Conservation (phyloP, 1,284 basidiomycete genomes). For the Anthracocystis panici-leucophaei region DNA sequence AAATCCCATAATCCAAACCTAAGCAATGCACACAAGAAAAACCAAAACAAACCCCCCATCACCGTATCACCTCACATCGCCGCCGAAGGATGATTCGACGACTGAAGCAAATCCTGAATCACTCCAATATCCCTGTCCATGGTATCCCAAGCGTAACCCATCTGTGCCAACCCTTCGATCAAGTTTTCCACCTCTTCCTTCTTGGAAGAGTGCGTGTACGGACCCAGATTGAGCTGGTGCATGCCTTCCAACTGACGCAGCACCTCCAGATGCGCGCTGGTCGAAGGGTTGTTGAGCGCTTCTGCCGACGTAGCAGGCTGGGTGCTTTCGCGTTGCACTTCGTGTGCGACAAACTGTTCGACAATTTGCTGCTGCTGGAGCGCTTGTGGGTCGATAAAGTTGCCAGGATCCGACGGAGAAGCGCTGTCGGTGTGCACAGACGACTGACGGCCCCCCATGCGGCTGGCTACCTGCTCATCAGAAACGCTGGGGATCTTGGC, state of each 20-base stretch:
- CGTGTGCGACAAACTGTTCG: constrained; percentile 13
- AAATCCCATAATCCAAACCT: neutral
- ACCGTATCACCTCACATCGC: neutral
- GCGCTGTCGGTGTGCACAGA: constrained; percentile 5
- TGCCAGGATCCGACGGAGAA: constrained; percentile 10
- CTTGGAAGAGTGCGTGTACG: constrained; percentile 61
- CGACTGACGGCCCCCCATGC: constrained; percentile 9
- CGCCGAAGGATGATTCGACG: constrained; percentile 3
- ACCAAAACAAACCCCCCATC: too few species aligned
- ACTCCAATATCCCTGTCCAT: constrained; percentile 60
- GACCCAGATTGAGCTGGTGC: constrained; percentile 44
- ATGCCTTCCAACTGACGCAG: constrained; percentile 41
- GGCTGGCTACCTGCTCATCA: constrained; percentile 34
- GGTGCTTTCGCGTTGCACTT: constrained; percentile 15
- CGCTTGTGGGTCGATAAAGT: constrained; percentile 39
- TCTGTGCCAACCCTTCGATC: constrained; percentile 60
- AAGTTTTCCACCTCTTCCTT: constrained; percentile 56
- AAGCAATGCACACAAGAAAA: neutral
- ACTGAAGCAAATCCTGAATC: constrained; percentile 53
- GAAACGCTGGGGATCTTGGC: constrained; percentile 51
- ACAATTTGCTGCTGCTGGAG: constrained; percentile 29
- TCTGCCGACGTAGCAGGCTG: neutral
- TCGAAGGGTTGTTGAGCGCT: constrained; percentile 10
- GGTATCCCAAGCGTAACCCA: constrained; percentile 64
- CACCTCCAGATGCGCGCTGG: constrained; percentile 27